A percentile compares a stretch with the other conserved stretches of the same genome.
These are phyloP conservation scores for Apophysomyces trapeziformis DNA, from an alignment of 371 early-diverging fungal species.

Conservation along the genomic window DNA sequence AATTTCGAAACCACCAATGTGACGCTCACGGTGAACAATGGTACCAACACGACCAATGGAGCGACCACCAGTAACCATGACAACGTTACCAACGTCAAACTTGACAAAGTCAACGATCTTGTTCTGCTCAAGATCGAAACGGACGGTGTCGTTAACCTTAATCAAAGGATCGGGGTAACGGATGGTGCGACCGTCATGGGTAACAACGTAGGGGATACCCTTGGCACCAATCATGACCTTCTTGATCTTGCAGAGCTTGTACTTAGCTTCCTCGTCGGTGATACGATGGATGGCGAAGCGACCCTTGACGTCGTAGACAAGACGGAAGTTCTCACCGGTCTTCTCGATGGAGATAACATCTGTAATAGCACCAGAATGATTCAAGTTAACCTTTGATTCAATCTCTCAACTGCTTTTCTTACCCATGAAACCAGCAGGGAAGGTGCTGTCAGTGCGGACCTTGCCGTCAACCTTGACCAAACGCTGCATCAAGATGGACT, in stretches of 20 bases:
- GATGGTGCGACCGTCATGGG: constrained; percentile 99
- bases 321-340: constrained; percentile 99
- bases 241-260: constrained; percentile 99
- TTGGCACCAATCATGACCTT: constrained; percentile 92
- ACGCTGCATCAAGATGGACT: constrained; percentile 97
- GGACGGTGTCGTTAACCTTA: constrained; percentile 99
- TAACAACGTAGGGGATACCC: constrained; percentile 96
- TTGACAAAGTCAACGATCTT: constrained; percentile 95
- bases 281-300: constrained; percentile 99
- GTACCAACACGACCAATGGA: constrained; percentile 99
- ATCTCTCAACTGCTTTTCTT: constrained; percentile 18
- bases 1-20: constrained; percentile 97
- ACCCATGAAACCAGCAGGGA: constrained; percentile 99
- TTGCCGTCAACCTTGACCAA: constrained; percentile 99
- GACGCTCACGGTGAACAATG: constrained; percentile 97
- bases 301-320: constrained; percentile 99
- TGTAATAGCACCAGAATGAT: constrained; percentile 18
- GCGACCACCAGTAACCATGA: constrained; percentile 98
- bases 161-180: constrained; percentile 99
- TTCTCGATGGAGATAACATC: constrained; percentile 99
- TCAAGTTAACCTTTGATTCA: neutral
- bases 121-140: constrained; percentile 92
- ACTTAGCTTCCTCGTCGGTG: constrained; percentile 98
- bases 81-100: constrained; percentile 97
- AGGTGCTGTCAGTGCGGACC: constrained; percentile 98